These are phyloP conservation scores for Pseudozyma tsukubaensis DNA, from an alignment of 1,284 basidiomycete genomes.

Conservation along the genomic window DNA sequence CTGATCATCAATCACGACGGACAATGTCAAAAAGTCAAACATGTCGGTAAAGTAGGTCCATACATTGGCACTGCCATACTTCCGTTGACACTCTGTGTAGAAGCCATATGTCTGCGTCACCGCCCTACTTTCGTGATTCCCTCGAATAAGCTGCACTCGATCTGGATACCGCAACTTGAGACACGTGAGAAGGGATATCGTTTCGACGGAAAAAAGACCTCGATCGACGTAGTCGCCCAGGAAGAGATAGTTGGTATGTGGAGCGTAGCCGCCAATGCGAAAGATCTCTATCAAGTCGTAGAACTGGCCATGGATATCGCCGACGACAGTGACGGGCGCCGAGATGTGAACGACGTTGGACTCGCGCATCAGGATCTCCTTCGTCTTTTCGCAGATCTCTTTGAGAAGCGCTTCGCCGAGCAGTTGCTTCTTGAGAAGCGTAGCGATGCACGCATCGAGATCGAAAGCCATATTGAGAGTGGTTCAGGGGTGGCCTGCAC, in stretches of 20 bases:
- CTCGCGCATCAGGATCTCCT: conserved; percentile 90
- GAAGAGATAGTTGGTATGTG: conserved; percentile 91
- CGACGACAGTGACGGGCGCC: conserved; percentile 98
- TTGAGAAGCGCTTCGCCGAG: conserved; percentile 65
- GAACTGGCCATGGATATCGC: conserved; percentile 98
- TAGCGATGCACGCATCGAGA: conserved; percentile 67
- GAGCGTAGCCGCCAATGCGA: conserved; percentile 94
- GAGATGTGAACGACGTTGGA: conserved; percentile 98
- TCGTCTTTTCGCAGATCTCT: conserved; percentile 69
- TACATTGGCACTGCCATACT: conserved; percentile 89
- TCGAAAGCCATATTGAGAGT: conserved; percentile 61
- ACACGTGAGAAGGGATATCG: conserved; percentile 95
- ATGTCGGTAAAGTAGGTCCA: conserved; percentile 99
- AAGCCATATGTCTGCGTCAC: conserved; percentile 99
- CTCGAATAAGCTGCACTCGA: conserved; percentile 93
- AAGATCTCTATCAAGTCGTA: conserved; percentile 99
- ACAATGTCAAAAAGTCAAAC: conserved; percentile 98
- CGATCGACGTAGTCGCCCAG: conserved; percentile 95
- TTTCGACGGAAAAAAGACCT: conserved; percentile 97
- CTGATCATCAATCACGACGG: conserved; percentile 97
- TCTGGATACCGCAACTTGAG: conserved; percentile 97
- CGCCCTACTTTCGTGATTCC: conserved; percentile 97
- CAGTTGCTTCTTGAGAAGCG: conserved; percentile 67
- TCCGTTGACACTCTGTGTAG: conserved; percentile 97
- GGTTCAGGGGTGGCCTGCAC: not conserved